Base-by-base conservation (phyloP, 208 protist genomes). In the Trichomonas gallinae region DNA sequence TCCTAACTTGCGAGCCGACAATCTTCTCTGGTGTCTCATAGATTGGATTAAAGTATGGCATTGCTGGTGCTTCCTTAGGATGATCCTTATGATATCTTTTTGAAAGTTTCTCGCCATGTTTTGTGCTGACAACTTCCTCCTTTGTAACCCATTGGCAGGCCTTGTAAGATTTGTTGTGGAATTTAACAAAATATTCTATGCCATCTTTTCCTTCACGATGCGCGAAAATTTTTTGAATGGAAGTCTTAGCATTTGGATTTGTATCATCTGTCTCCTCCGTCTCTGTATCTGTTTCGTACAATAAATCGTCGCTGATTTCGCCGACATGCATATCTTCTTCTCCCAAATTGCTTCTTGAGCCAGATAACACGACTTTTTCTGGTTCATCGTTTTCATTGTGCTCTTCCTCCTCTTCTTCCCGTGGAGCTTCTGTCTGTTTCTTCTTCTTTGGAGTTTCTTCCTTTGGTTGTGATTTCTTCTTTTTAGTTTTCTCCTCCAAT, bases 1-100 rank as follows among this genome's bases (percentile, higher is more conserved):
- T 17, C 15, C 31, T 36, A 2, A 44, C 38, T 48, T 51, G 44
- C 38, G 23, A 34, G 15, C 40, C 44, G 31, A 93, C 44, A 93
- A 93, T 93, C 44, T 93, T 93, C n/a, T 93, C 87, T 34, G 87
- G 87, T 21, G 45, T 93, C 38, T 93, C 87, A 21, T 51, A 93
- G 42, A n/a, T 26, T 17, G 40, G 40, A 44, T 48, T n/a, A 31
- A 38, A 93, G n/a, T 93, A 93, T 38, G 87, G 87, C n/a, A 44
- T 23, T 48, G 11, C 0, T 17, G 87, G 87, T 38, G 87, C 40
- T 34, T 93, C 21, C 10, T 93, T 40, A 2, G 15, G 13, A 93
- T 93, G 45, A 34, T 42, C 17, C 38, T 93, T 93, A 9, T 42
- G 36, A 93, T 93, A 93, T 51, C 44, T 93, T 8, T 58, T 85